These are phyloP conservation scores for Salix brachista DNA, from an alignment of 345 rosid species.

Conservation along the genomic window DNA sequence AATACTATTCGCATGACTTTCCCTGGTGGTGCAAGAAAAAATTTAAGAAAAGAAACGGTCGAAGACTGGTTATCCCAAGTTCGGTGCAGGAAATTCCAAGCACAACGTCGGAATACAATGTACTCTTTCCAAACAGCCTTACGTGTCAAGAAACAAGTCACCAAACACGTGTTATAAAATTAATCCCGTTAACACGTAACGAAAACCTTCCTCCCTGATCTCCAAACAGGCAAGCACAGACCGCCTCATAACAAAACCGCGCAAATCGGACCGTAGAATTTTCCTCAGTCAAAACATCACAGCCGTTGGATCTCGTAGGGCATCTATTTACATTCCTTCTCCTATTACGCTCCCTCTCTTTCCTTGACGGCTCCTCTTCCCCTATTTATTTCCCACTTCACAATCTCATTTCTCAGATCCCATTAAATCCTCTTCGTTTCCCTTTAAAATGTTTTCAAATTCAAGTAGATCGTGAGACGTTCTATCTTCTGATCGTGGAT, in stretches of 20 bases:
- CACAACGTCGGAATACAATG: neutral
- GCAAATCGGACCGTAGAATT: slow-evolving; percentile 26
- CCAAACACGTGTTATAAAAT: slow-evolving; percentile 7
- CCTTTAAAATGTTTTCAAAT: neutral
- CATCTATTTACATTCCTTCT: neutral
- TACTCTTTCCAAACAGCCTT: neutral
- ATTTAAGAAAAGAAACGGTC: neutral
- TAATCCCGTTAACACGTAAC: neutral
- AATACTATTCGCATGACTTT: too few relatives aligned
- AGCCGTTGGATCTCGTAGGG: slow-evolving; percentile 21
- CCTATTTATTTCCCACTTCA: neutral
- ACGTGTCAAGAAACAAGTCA: neutral
- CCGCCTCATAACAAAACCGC: neutral
- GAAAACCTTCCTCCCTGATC: slow-evolving; percentile 8
- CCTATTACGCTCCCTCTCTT: neutral
- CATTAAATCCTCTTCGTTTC: neutral
- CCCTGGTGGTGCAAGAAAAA: too few relatives aligned
- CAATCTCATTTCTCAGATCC: neutral
- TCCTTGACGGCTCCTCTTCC: neutral
- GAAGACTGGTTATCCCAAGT: too few relatives aligned
- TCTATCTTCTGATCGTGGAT: neutral
- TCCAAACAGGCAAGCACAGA: neutral
- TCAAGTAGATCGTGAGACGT: neutral
- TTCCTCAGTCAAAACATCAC: neutral
- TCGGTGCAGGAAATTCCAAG: neutral